phyloP scores from a whole-genome alignment of 2,329 filamentous ascomycete species.

The Clonostachys sp. region DNA sequence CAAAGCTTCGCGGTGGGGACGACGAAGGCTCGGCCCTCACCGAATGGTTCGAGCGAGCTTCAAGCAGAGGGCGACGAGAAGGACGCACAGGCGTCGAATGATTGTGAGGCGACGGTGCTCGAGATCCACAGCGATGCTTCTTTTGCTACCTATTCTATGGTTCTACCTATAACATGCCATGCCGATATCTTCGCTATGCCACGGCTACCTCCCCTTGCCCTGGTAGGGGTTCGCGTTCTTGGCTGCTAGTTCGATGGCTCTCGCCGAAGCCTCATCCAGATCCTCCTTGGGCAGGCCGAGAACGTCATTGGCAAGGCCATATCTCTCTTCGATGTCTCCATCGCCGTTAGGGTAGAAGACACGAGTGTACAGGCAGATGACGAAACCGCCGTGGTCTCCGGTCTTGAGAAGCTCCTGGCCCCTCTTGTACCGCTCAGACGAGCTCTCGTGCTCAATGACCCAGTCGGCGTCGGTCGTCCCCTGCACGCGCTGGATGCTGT shows the following conservation, averaged over 20 bases:
- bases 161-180: too few relatives aligned
- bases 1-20: too few relatives aligned
- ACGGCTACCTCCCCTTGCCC: too few relatives aligned
- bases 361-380: constrained; percentile 41
- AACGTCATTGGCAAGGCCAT: constrained; percentile 36
- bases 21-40: too few relatives aligned
- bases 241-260: constrained; percentile 27
- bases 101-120: too few relatives aligned
- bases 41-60: too few relatives aligned
- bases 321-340: constrained; percentile 19
- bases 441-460: constrained; percentile 44
- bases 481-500: constrained; percentile 53
- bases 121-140: too few relatives aligned
- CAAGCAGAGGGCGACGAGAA: too few relatives aligned
- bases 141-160: too few relatives aligned
- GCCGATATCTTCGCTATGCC: too few relatives aligned
- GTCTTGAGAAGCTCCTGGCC: neutral
- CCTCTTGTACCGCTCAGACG: constrained; percentile 9
- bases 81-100: too few relatives aligned
- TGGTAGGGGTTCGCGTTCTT: too few relatives aligned
- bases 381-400: neutral
- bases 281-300: constrained; percentile 55
- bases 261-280: constrained; percentile 49
- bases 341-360: constrained; percentile 43
- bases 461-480: constrained; percentile 56